Base-by-base conservation (phyloP, 192 early-diverging fungal genomes). In the Diversispora epigaea region DNA sequence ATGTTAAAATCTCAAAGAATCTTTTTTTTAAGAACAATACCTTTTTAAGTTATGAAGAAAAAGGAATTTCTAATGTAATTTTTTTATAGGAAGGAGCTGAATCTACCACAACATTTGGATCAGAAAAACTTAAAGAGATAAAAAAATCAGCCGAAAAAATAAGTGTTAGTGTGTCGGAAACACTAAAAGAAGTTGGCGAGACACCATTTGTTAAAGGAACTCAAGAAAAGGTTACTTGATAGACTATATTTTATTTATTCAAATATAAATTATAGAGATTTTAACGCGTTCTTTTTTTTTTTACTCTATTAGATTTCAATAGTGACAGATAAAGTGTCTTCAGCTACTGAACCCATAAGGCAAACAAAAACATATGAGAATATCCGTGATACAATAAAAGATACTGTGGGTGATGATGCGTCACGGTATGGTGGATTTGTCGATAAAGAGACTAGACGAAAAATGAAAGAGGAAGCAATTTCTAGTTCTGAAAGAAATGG, bases 121-220 rank as follows among this genome's bases (percentile, higher is more conserved):
- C 84, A 8, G 86, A 89, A 66, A 82, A 84, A 75, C 25, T 89
- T 15, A 89, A 91, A 67, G 84, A 84, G 55, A 78, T 96, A 22
- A 82, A 85, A 69, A 85, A 92, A 76, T 89, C 91, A 6, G 93
- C 93, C 6, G 91, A 84, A 67, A 88, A 86, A 62, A 86, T 93
- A 7, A 90, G 90, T 64, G 81, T 81, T 15, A 85, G 81, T 4
- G 85, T 92, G 39, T 85, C 87, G 40, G 86, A 90, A 25, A 86
- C 88, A 3, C 84, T 85, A 73, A 87, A 90, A 80, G 88, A 85
- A 44, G 91, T 91, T 56, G 79, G 86, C 19, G 92, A 92, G 67
- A 90, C 84, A 65, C 86, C 89, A 76, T 95, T 92, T 50, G 91
- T 93, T 14, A 94, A 92, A 82, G 91, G 86, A 39, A 93, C 93